phyloP scores from a whole-genome alignment of 2,329 filamentous ascomycete species.

The Epicoccum nigrum region DNA sequence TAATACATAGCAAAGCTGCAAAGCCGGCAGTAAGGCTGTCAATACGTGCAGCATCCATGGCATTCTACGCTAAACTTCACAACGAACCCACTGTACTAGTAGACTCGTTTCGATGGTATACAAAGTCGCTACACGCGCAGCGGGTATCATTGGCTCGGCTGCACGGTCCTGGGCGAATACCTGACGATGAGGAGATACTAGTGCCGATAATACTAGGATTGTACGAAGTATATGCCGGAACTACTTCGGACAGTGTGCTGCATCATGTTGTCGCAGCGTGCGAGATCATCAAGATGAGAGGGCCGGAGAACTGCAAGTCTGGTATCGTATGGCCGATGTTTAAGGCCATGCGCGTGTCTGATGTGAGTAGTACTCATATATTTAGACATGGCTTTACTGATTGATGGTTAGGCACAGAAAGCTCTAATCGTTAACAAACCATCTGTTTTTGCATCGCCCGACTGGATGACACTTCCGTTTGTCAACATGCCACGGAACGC shows the following conservation, averaged over 20 bases:
- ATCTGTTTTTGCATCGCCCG: constrained; percentile 31
- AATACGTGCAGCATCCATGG: constrained; percentile 43
- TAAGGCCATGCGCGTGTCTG: constrained; percentile 37
- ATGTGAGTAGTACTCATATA: constrained; percentile 25
- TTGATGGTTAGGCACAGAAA: constrained; percentile 28
- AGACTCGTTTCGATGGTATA: constrained; percentile 44
- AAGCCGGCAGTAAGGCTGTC: constrained; percentile 38
- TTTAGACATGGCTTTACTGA: constrained; percentile 10
- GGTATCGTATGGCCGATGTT: constrained; percentile 34
- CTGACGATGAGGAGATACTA: constrained; percentile 37
- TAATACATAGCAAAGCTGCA: constrained; percentile 22
- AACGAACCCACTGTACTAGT: constrained; percentile 36
- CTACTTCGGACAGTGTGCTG: constrained; percentile 35
- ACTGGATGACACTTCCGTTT: constrained; percentile 43
- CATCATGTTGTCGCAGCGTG: constrained; percentile 37
- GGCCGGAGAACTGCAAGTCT: constrained; percentile 34
- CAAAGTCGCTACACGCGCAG: constrained; percentile 34
- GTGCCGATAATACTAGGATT: constrained; percentile 38
- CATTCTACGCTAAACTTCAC: constrained; percentile 40
- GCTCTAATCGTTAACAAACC: constrained; percentile 35
- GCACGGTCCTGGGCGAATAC: constrained; percentile 22
- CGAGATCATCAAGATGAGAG: constrained; percentile 41
- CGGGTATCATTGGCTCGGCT: constrained; percentile 30
- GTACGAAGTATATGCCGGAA: constrained; percentile 41
- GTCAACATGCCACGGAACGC: constrained; percentile 28